Percentiles rank a stretch among this genome's conserved stretches.
phyloP scores from a whole-genome alignment of 1,284 basidiomycete genomes.

The Farysia itapuensis region DNA sequence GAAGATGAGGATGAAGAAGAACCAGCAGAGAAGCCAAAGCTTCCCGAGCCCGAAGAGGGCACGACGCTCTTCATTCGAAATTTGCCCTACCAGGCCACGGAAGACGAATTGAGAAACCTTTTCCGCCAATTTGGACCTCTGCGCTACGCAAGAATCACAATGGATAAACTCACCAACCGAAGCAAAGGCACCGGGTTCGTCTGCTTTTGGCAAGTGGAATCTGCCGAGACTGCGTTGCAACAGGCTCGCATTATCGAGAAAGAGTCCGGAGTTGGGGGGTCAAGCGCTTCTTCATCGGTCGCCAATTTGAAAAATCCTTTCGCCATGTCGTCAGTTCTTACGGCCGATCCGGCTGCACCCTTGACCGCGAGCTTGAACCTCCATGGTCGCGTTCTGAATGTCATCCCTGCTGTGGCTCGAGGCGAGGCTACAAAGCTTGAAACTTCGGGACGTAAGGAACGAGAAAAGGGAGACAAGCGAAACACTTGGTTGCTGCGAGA shows the following conservation, averaged over 20 bases:
- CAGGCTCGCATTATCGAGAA: constrained; percentile 66
- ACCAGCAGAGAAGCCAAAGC: constrained; percentile 42
- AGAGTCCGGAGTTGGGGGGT: constrained; percentile 32
- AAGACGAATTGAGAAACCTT: constrained; percentile 52
- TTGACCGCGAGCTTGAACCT: constrained; percentile 81
- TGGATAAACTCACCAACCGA: constrained; percentile 79
- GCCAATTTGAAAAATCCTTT: constrained; percentile 49
- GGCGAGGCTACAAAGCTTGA: constrained; percentile 82
- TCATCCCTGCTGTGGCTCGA: constrained; percentile 84
- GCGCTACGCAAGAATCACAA: constrained; percentile 87
- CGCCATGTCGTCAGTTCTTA: constrained; percentile 61
- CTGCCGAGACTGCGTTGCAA: constrained; percentile 81
- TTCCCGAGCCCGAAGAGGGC: constrained; percentile 63
- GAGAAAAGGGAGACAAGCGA: constrained; percentile 90
- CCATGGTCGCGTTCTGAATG: constrained; percentile 88
- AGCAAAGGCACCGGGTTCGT: constrained; percentile 94
- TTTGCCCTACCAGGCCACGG: constrained; percentile 77
- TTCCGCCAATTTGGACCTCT: constrained; percentile 77
- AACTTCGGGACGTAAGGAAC: constrained; percentile 74
- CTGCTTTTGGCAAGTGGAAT: constrained; percentile 92
- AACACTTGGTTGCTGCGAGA: constrained; percentile 95
- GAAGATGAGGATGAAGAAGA: constrained; percentile 58
- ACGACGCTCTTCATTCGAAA: constrained; percentile 94
- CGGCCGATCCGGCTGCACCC: constrained; percentile 88
- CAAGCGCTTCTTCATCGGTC: constrained; percentile 3